A percentile compares a stretch with the other conserved stretches of the same genome.
Evolutionary conservation across 2,329 filamentous ascomycete genomes (phyloP).

Genomic region (Cladosporium sp.): DNA sequence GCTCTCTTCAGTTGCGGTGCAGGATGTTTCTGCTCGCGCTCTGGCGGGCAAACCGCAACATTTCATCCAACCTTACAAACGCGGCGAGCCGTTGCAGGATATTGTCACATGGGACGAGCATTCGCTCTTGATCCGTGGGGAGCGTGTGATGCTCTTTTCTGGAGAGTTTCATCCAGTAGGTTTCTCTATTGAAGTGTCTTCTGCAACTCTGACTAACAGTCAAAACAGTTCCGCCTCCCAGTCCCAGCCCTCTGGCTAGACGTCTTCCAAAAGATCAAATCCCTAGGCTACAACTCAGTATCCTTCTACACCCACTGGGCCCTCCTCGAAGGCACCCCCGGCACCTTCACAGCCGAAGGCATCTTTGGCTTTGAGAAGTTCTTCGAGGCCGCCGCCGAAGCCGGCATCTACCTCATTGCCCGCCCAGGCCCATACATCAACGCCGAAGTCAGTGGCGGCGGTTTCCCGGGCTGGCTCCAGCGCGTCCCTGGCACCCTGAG

Average conservation of each 20-base stretch:
- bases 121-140: slow-evolving; percentile 68
- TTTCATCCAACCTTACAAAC: slow-evolving; percentile 50
- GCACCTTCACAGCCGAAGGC: slow-evolving; percentile 68
- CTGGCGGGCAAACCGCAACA: slow-evolving; percentile 52
- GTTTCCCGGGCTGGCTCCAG: slow-evolving; percentile 79
- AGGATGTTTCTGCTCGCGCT: slow-evolving; percentile 42
- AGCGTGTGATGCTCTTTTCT: slow-evolving; percentile 70
- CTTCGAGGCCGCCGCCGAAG: slow-evolving; percentile 70
- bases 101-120: slow-evolving; percentile 69
- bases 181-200: background rate
- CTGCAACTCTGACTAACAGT: background rate
- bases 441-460: slow-evolving; percentile 73
- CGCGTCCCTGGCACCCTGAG: slow-evolving; percentile 65
- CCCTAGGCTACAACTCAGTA: slow-evolving; percentile 75
- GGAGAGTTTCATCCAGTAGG: slow-evolving; percentile 67
- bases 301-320: slow-evolving; percentile 82
- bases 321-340: slow-evolving; percentile 70
- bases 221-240: slow-evolving; percentile 56
- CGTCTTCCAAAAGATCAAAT: slow-evolving; percentile 79
- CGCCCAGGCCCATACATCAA: slow-evolving; percentile 60
- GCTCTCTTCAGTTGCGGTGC: slow-evolving; percentile 26
- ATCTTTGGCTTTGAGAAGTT: slow-evolving; percentile 73
- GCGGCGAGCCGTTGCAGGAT: slow-evolving; percentile 54
- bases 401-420: slow-evolving; percentile 76
- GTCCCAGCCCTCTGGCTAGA: slow-evolving; percentile 67